These are phyloP conservation scores for Orbilia brochopaga DNA, from an alignment of 2,329 filamentous ascomycete species.

Conservation along the genomic window DNA sequence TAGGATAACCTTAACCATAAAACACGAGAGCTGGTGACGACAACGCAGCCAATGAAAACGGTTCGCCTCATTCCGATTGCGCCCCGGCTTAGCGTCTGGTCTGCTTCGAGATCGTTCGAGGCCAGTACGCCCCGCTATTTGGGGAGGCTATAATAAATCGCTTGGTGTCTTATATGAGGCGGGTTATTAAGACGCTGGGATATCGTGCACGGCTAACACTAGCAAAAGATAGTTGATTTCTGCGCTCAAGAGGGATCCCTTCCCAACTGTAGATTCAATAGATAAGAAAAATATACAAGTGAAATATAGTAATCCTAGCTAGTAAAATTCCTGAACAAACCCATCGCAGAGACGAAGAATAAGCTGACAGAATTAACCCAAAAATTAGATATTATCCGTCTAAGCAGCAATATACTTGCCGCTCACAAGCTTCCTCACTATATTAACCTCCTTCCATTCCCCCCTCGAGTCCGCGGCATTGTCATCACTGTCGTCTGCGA, in stretches of 20 bases:
- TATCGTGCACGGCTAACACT: no score
- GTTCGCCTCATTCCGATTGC: no score
- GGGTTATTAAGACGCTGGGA: no score
- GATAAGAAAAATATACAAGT: slow-evolving; percentile 46
- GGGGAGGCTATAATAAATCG: no score
- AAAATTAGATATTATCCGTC: slow-evolving; percentile 52
- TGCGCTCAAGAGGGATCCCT: slow-evolving; percentile 8
- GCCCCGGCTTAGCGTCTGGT: no score
- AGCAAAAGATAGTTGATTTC: not conserved
- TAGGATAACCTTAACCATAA: not conserved
- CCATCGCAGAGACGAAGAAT: slow-evolving; percentile 29
- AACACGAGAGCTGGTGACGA: slow-evolving; percentile 37
- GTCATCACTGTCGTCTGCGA: slow-evolving; percentile 67
- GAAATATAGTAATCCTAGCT: slow-evolving; percentile 39
- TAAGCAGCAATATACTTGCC: slow-evolving; percentile 73
- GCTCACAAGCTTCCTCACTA: slow-evolving; percentile 71
- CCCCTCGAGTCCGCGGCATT: slow-evolving; percentile 57
- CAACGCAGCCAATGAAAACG: not conserved
- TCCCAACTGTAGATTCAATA: slow-evolving; percentile 19
- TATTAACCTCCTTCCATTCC: slow-evolving; percentile 71
- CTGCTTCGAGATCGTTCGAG: no score
- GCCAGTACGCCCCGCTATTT: no score
- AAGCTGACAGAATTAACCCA: slow-evolving; percentile 19
- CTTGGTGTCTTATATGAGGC: no score
- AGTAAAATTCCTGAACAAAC: slow-evolving; percentile 51